Evolutionary conservation across 345 rosid species (phyloP), one percentile per base, ranked within the genome.

Genomic region (Salix purpurea): DNA sequence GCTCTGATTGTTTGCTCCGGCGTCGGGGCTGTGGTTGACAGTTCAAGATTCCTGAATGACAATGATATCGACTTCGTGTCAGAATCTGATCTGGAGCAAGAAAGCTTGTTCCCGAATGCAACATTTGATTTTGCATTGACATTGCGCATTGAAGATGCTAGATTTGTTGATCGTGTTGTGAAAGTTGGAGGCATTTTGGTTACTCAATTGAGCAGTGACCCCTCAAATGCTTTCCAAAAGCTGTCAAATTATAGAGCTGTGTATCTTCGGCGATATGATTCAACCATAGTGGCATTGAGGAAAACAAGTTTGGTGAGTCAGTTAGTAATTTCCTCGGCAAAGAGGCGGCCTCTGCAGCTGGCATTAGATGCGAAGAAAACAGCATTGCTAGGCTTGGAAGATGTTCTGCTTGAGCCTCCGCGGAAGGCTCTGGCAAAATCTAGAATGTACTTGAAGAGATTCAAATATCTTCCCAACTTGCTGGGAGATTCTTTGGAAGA

Each of bases 101-200:
- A 70, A 16, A 4, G 7, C 7, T 40, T 54, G 71, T 61, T 80
- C 3, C 82, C 81, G n/a, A 75, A 84, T 28, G 81, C 78, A 65
- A 75, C 65, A n/a, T 89, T 85, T 46, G 86, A 87, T 83, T 76
- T 87, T 24, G 85, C 77, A 13, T 78, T 87, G n/a, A 68, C 79
- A 8, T 81, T 78, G 19, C 81, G 81, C n/a, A 72, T 79, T 32
- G 36, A 68, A 6, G 83, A 83, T 65, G 50, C 71, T 48, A 72
- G 56, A 74, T 62, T 54, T 32, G 82, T 89, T 32, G 89, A 87
- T 74, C 83, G 76, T 60, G 37, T 83, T 48, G 46, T 89, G 76
- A 88, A 88, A 74, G 70, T 83, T 65, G 88, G 85, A 4, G 89
- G 91, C 18, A 62, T 88, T 36, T 50, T 88, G 70, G 84, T 85